Evolutionary conservation across 257 asterid genomes (phyloP).

Genomic region (Solanum sparsipilum): DNA sequence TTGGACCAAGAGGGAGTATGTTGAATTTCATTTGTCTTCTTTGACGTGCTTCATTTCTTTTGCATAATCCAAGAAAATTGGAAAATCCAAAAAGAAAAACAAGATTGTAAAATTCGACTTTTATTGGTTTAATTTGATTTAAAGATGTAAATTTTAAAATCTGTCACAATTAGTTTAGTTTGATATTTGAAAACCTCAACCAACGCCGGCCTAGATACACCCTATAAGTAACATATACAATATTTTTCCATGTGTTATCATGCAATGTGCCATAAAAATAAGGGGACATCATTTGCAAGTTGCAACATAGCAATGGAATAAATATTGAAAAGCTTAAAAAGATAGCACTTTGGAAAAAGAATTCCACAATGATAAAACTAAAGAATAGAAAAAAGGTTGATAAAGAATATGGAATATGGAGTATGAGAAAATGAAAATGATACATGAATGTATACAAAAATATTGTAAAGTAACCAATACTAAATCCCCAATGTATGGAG

Average conservation of each 20-base stretch:
- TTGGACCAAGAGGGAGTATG: neutral
- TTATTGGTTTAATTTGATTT: neutral
- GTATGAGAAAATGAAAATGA: neutral
- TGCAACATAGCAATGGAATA: neutral
- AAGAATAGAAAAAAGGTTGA: neutral
- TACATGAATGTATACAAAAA: slow-evolving; percentile 2
- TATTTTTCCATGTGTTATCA: neutral
- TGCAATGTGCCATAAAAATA: neutral
- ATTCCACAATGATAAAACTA: neutral
- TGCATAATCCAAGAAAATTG: neutral
- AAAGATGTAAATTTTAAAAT: too few species aligned
- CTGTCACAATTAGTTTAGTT: accelerated
- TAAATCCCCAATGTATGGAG: neutral
- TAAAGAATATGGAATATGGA: neutral
- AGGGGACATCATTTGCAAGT: neutral
- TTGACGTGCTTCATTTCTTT: neutral
- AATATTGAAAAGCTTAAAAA: neutral
- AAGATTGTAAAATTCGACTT: neutral
- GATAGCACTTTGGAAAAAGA: neutral
- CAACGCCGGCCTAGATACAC: neutral
- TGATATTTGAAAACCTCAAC: neutral
- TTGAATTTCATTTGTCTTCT: neutral
- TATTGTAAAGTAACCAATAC: neutral
- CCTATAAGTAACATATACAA: neutral
- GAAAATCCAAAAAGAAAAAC: too few species aligned